phyloP scores from a whole-genome alignment of 352 stramenopile species.

The Hyaloperonospora brassicae region DNA sequence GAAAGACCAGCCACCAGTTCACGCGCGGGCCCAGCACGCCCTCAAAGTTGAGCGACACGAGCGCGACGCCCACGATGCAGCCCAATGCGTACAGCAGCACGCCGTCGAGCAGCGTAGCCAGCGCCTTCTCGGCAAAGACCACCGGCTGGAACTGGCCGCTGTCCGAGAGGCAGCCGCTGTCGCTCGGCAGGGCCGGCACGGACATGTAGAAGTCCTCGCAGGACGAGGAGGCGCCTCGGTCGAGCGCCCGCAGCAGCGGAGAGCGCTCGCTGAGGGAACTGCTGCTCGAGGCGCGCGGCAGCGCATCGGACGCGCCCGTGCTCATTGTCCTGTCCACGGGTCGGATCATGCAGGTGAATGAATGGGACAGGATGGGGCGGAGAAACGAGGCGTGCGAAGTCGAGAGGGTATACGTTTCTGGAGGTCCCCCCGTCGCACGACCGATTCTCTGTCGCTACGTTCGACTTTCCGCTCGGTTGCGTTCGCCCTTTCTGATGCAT shows the following conservation, averaged over 20 bases:
- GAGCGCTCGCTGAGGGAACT: conserved; percentile 47
- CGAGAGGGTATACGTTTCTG: no score
- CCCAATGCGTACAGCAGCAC: conserved; percentile 71
- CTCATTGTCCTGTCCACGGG: conserved; percentile 28
- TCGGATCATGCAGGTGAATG: conserved; percentile 24
- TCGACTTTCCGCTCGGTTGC: no score
- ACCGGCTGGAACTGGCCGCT: conserved; percentile 62
- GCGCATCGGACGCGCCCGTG: conserved; percentile 21
- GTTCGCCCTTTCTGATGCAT: no score
- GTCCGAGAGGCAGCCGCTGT: conserved; percentile 24
- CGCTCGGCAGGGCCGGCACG: conserved; percentile 31
- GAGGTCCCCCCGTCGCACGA: no score
- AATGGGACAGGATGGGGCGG: not conserved
- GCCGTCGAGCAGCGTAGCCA: conserved; percentile 62
- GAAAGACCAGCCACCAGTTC: conserved; percentile 79
- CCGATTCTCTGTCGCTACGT: no score
- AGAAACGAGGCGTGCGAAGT: no score
- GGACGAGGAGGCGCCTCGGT: conserved; percentile 35
- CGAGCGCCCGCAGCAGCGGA: conserved; percentile 55
- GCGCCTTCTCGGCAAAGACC: conserved; percentile 66
- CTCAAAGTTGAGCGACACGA: conserved; percentile 77
- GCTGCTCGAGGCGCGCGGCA: conserved; percentile 17
- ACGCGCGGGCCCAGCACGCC: conserved; percentile 43
- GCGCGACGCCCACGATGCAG: conserved; percentile 56
- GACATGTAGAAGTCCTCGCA: conserved; percentile 73